Evolutionary conservation across 306 rosid genomes (phyloP), one percentile per base, ranked within the genome.

Genomic region (Fragaria ananassa): DNA sequence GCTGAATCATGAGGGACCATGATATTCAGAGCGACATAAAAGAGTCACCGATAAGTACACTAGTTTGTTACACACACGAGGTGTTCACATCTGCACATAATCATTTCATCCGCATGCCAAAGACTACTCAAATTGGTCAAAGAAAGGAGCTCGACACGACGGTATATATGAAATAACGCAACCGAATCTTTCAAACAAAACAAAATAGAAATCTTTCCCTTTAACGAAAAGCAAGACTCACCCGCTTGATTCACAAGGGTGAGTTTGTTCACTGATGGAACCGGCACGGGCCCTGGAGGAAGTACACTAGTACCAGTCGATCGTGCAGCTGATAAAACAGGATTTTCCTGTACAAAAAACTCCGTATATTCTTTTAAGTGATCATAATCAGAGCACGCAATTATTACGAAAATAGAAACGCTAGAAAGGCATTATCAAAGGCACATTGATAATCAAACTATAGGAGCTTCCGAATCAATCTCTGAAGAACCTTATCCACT

Each of bases 161-260:
- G 17, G 11, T 44, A 6, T 44, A 18, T 23, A 47, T 35, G 64
- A 18, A 50, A 17, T 8, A 60, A 71, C 44, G 56, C 21, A 27
- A 7, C 31, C 25, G 6, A 42, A 47, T 34, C n/a, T 44, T 10
- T 10, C 31, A 5, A 25, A 45, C 49, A 13, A 45, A 46, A 23
- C 10, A 13, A 68, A 45, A 18, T 4, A 74, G 11, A 61, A 23
- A 56, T 42, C 10, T 29, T 63, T 53, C 46, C 17, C 50, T 42
- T 11, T 44, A 15, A 78, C 10, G 74, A 35, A 81, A 21, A 76
- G 83, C 67, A 79, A 62, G 71, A 89, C 93, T 90, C 80, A 94
- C 98, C 95, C 64, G 75, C 85, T 68, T 81, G 88, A 80, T 60
- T 57, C 18, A 86, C 82, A 46, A 72, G 85, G 76, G 72, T 37